A percentile compares a stretch with the other conserved stretches of the same genome.
Evolutionary conservation across 768 basidiomycete species (phyloP).

Genomic region (Hebeloma cylindrosporum): DNA sequence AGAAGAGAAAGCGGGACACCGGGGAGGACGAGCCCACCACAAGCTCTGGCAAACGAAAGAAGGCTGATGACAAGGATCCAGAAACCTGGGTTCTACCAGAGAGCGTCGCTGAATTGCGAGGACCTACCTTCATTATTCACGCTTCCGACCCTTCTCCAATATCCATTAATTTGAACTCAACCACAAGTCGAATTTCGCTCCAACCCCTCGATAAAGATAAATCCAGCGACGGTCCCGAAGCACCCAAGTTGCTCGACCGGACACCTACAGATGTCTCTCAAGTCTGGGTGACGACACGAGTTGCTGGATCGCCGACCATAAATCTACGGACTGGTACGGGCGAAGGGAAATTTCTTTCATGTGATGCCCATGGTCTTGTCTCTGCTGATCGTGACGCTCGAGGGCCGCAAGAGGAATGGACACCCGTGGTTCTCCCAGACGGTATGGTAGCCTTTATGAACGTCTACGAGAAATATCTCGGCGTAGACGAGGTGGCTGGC

Average conservation of each 20-base stretch:
- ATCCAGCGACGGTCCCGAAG: slow-evolving; percentile 38
- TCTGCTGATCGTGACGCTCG: slow-evolving; percentile 85
- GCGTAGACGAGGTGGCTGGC: slow-evolving; percentile 85
- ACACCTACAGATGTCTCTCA: slow-evolving; percentile 81
- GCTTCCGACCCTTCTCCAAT: slow-evolving; percentile 79
- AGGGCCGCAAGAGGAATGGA: slow-evolving; percentile 94
- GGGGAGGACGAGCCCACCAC: too few species aligned
- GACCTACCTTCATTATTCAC: slow-evolving; percentile 84
- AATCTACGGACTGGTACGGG: slow-evolving; percentile 87
- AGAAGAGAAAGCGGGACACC: slow-evolving; percentile 83
- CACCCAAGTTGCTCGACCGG: slow-evolving; percentile 55
- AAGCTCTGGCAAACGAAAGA: slow-evolving; percentile 49
- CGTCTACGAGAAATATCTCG: slow-evolving; percentile 85
- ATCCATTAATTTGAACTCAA: slow-evolving; percentile 75
- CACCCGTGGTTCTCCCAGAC: slow-evolving; percentile 75
- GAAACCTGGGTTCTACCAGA: slow-evolving; percentile 83
- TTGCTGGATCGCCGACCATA: slow-evolving; percentile 80
- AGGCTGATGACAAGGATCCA: slow-evolving; percentile 60
- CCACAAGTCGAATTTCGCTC: slow-evolving; percentile 70
- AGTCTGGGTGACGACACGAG: slow-evolving; percentile 88
- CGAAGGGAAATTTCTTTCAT: slow-evolving; percentile 88
- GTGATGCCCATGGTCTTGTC: slow-evolving; percentile 83
- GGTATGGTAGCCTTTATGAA: slow-evolving; percentile 89
- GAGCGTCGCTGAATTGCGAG: slow-evolving; percentile 70
- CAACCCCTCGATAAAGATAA: slow-evolving; percentile 62